Evolutionary conservation across 2,329 filamentous ascomycete species (phyloP), one percentile per base, ranked within the genome.

Genomic region (Bipolaris victoriae): DNA sequence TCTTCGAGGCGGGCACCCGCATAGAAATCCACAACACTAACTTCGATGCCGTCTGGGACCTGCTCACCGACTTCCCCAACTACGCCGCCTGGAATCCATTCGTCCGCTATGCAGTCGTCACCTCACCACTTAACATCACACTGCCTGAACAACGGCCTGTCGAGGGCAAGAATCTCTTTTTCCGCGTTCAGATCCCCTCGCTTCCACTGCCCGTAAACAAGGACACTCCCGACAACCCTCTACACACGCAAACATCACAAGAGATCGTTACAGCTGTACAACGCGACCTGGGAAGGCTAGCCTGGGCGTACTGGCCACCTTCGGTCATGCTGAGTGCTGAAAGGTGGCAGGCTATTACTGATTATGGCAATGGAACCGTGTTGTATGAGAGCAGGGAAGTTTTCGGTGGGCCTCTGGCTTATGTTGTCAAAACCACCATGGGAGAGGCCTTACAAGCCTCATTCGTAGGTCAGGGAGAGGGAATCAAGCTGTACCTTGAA

Each of bases 1-100:
- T 72, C 33, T 75, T 75, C 61, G 66, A 61, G 9, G 68, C 64
- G n/a, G 62, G 61, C 52, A 58, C 68, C 9, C 62, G 68, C 46
- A 62, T 67, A 37, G 66, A 69, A 37, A 73, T 74, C n/a, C 22
- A 49, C 43, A 54, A 61, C 20, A 61, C 61, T 37, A 70, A 60
- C 22, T 54, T 60, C 11, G 35, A 49, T 26, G 63, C 67, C 10
- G 64, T 65, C 37, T 75, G 69, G 69, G 49, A 63, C n/a, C 60
- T 65, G 6, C 66, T 73, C 29, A 70, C 63, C 16, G 55, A 73
- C 46, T 72, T 73, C 37, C 53, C 69, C 20, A 36, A 47, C 13
- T 74, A 74, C 39, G 47, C 68, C 37, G 55, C 61, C 35, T 75
- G 71, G 71, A 74, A 74, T 41, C 72, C 70, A 3, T 74, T 73